Conservation (phyloP, 108 stramenopile genomes). For the Nitzschia inconspicua region DNA sequence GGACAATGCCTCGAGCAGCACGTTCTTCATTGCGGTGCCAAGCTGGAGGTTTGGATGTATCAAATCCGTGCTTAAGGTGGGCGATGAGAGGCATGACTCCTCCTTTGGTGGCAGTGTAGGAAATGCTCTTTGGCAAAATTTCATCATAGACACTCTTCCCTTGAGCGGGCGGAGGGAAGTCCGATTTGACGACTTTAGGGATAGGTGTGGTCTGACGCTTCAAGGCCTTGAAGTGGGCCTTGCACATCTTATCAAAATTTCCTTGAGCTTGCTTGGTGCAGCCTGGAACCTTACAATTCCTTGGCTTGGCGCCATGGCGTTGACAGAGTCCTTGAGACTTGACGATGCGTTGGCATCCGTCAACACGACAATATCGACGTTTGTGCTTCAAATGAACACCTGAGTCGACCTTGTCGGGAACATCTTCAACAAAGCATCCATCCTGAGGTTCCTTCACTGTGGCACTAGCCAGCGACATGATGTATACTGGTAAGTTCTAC, state of each 20-base stretch:
- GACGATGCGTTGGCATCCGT: slow-evolving; percentile 56
- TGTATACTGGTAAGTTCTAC: no score
- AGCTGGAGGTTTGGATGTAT: slow-evolving; percentile 44
- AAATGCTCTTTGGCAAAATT: slow-evolving; percentile 48
- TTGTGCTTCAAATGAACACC: slow-evolving; percentile 60
- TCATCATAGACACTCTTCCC: slow-evolving; percentile 63
- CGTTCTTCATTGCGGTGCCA: slow-evolving; percentile 79
- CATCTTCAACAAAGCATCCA: no score
- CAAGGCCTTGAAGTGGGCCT: slow-evolving; percentile 55
- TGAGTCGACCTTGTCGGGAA: no score
- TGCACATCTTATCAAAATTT: slow-evolving; percentile 67
- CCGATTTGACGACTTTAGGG: slow-evolving; percentile 18
- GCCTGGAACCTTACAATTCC: slow-evolving; percentile 43
- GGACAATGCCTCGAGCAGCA: slow-evolving; percentile 50
- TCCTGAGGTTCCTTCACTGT: no score
- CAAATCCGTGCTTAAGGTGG: slow-evolving; percentile 45
- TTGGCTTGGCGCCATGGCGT: slow-evolving; percentile 56
- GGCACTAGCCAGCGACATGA: no score
- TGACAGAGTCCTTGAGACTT: slow-evolving; percentile 72
- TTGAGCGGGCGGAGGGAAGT: slow-evolving; percentile 20
- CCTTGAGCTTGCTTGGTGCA: slow-evolving; percentile 60
- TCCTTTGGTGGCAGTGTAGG: slow-evolving; percentile 15
- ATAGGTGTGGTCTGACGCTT: slow-evolving; percentile 33
- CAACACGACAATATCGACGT: slow-evolving; percentile 50
- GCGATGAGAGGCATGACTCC: slow-evolving; percentile 33